Conservation (phyloP, 2,329 filamentous ascomycete genomes). For the Metarhizium sp. region DNA sequence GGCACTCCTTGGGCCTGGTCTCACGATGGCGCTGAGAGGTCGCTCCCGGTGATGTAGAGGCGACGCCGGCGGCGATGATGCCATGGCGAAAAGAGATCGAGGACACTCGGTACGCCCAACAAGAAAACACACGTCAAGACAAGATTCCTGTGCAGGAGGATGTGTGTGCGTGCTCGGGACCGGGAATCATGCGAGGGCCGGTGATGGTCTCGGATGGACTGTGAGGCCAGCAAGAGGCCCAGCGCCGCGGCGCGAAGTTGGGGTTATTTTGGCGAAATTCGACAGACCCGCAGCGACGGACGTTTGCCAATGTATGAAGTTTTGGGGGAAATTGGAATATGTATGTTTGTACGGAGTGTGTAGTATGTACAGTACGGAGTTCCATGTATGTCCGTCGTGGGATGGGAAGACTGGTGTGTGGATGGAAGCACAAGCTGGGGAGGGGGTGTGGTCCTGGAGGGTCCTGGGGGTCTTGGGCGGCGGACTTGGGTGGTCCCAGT, state of each 20-base stretch:
- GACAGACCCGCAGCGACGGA: not conserved
- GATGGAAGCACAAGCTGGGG: not conserved
- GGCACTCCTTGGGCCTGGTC: slow-evolving; percentile 61
- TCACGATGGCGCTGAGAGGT: slow-evolving; percentile 74
- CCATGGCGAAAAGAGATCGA: slow-evolving; percentile 38
- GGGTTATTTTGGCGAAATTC: slow-evolving; percentile 2
- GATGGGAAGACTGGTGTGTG: not conserved
- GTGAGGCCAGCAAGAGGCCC: slow-evolving; percentile 4
- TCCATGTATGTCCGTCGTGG: not conserved
- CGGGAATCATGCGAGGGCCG: not conserved
- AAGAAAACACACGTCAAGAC: not conserved
- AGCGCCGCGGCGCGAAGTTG: slow-evolving; percentile 6
- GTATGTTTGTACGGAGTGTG: not conserved
- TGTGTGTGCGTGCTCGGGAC: not conserved
- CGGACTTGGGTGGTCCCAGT: not conserved
- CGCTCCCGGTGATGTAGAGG: slow-evolving; percentile 50
- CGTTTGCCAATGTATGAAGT: not conserved
- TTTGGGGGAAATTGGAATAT: not conserved
- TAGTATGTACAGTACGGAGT: not conserved
- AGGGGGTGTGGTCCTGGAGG: not conserved
- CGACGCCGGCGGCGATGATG: slow-evolving; percentile 61
- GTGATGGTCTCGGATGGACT: slow-evolving; percentile 1
- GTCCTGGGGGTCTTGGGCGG: not conserved
- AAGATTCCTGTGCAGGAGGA: not conserved
- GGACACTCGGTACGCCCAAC: slow-evolving; percentile 3